A percentile compares a stretch with the other conserved stretches of the same genome.
phyloP scores from a whole-genome alignment of 441 rosid genomes.

The Adansonia rubrostipa region DNA sequence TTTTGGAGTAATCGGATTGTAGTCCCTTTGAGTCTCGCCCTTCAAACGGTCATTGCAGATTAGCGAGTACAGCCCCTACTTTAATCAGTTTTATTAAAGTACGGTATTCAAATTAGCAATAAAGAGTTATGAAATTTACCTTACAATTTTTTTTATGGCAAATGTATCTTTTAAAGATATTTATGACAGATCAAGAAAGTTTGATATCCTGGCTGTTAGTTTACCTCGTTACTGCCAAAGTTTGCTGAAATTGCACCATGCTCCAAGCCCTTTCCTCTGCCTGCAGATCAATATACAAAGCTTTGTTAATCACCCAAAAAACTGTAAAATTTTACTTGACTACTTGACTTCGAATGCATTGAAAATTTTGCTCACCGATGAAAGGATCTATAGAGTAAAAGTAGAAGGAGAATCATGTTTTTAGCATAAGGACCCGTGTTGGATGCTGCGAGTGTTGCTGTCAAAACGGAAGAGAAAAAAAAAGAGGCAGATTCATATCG shows the following conservation, averaged over 20 bases:
- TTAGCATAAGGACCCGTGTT: slow-evolving; percentile 33
- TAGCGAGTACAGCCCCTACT: too few relatives aligned
- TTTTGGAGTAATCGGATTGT: slow-evolving; percentile 25
- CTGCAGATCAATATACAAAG: slow-evolving; percentile 20
- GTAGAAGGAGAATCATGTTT: slow-evolving; percentile 29
- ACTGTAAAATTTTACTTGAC: too few relatives aligned
- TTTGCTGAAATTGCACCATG: slow-evolving; percentile 4
- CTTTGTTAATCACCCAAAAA: neutral
- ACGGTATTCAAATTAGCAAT: neutral
- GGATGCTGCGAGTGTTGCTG: neutral
- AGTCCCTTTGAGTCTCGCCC: slow-evolving; percentile 27
- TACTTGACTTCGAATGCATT: neutral
- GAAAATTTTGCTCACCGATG: slow-evolving; percentile 29
- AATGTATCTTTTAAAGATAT: neutral
- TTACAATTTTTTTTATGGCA: too few relatives aligned
- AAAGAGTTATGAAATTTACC: neutral
- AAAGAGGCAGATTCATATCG: slow-evolving; percentile 29
- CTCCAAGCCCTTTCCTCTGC: slow-evolving; percentile 19
- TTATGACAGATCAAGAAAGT: neutral
- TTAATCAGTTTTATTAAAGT: too few relatives aligned
- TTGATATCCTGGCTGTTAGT: neutral
- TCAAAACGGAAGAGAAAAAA: neutral
- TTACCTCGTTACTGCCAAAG: slow-evolving; percentile 32
- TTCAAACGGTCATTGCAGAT: neutral
- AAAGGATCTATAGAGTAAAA: slow-evolving; percentile 26